A percentile compares a stretch with the other conserved stretches of the same genome.
These are phyloP conservation scores for Coemansia sp. DNA, from an alignment of 192 early-diverging fungal genomes.

Conservation along the genomic window DNA sequence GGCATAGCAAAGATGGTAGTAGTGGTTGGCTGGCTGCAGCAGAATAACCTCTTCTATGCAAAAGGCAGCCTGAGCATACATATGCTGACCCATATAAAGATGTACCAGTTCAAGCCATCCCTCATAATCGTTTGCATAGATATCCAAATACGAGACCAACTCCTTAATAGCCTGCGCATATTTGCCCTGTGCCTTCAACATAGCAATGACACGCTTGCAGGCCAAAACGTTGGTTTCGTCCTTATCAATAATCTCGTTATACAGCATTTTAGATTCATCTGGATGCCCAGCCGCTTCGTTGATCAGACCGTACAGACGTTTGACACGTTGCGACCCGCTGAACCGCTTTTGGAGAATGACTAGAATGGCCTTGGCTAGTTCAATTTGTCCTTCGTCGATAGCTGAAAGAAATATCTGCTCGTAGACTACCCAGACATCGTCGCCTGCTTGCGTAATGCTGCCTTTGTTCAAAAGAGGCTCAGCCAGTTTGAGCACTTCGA, in stretches of 20 bases:
- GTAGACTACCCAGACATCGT: slow-evolving; percentile 63
- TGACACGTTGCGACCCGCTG: slow-evolving; percentile 66
- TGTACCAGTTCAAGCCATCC: slow-evolving; percentile 82
- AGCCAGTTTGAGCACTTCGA: slow-evolving; percentile 43
- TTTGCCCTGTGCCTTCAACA: slow-evolving; percentile 68
- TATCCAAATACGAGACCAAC: slow-evolving; percentile 77
- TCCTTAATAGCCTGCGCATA: slow-evolving; percentile 67
- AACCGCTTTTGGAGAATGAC: slow-evolving; percentile 65
- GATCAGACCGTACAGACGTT: slow-evolving; percentile 74
- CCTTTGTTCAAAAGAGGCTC: slow-evolving; percentile 39
- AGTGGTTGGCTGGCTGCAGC: slow-evolving; percentile 81
- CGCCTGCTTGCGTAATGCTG: slow-evolving; percentile 16
- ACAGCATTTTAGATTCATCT: slow-evolving; percentile 67
- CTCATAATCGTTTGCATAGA: slow-evolving; percentile 83
- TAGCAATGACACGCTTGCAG: slow-evolving; percentile 75
- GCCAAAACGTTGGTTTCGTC: slow-evolving; percentile 80
- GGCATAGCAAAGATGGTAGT: slow-evolving; percentile 85
- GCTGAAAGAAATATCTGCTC: slow-evolving; percentile 84
- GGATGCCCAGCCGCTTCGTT: slow-evolving; percentile 75
- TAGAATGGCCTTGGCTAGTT: slow-evolving; percentile 63
- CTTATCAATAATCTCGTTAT: slow-evolving; percentile 69
- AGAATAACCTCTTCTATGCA: slow-evolving; percentile 92
- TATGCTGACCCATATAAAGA: slow-evolving; percentile 68
- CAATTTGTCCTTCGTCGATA: slow-evolving; percentile 72
- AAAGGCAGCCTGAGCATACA: slow-evolving; percentile 85